phyloP scores from a whole-genome alignment of 257 asterid genomes.

The Petunia axillaris region DNA sequence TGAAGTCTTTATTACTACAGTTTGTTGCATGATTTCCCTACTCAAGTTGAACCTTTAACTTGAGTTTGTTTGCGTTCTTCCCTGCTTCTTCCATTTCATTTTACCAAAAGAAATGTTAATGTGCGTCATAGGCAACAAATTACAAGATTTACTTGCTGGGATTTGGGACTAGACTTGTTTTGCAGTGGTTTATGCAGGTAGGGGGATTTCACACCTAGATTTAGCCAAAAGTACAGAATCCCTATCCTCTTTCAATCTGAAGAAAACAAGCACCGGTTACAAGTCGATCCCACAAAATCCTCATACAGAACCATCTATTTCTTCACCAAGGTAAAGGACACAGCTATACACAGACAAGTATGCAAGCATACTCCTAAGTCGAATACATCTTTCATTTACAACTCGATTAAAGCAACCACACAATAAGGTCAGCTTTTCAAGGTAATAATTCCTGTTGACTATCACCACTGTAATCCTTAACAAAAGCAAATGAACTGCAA shows the following conservation, averaged over 20 bases:
- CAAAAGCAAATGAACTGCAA: background rate
- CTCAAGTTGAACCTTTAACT: conserved; percentile 6
- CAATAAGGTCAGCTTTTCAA: background rate
- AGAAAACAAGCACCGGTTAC: background rate
- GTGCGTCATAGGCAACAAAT: too few species aligned
- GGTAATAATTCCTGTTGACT: background rate
- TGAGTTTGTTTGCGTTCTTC: background rate
- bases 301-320: background rate
- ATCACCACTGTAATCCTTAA: background rate
- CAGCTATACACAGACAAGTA: too few species aligned
- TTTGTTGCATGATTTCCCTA: background rate
- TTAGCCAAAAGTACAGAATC: too few species aligned
- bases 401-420: too few species aligned
- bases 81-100: background rate
- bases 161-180: too few species aligned
- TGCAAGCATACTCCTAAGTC: too few species aligned
- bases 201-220: too few species aligned
- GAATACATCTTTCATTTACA: too few species aligned
- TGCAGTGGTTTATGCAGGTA: too few species aligned
- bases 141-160: too few species aligned
- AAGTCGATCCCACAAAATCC: background rate
- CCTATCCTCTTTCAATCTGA: background rate
- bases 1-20: background rate
- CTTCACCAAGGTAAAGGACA: background rate
- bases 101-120: background rate